A percentile compares a stretch with the other conserved stretches of the same genome.
phyloP scores from a whole-genome alignment of 2,329 filamentous ascomycete species.

The Nannizziopsis arthrosporioides region DNA sequence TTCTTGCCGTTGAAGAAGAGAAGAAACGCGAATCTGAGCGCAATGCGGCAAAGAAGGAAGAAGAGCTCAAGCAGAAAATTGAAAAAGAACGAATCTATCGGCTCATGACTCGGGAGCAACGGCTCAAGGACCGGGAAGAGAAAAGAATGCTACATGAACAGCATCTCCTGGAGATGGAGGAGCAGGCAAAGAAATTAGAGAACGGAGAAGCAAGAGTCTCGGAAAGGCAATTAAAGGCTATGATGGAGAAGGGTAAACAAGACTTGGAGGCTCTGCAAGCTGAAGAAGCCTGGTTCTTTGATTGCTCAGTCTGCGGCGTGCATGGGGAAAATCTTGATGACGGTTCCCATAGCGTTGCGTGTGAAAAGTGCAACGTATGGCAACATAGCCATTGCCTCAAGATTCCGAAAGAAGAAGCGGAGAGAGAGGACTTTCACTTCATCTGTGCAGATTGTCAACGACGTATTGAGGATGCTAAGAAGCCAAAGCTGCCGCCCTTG shows the following conservation, averaged over 20 bases:
- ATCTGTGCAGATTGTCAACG: slow-evolving; percentile 67
- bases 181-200: slow-evolving; percentile 54
- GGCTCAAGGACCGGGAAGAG: slow-evolving; percentile 72
- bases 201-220: slow-evolving; percentile 53
- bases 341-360: slow-evolving; percentile 84
- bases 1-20: slow-evolving; percentile 59
- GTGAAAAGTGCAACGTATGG: slow-evolving; percentile 90
- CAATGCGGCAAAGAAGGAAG: slow-evolving; percentile 47
- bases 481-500: slow-evolving; percentile 50
- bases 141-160: slow-evolving; percentile 76
- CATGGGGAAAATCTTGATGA: slow-evolving; percentile 84
- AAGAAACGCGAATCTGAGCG: slow-evolving; percentile 54
- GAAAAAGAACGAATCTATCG: slow-evolving; percentile 68
- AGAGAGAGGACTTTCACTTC: slow-evolving; percentile 77
- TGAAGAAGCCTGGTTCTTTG: slow-evolving; percentile 85
- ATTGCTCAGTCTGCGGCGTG: slow-evolving; percentile 76
- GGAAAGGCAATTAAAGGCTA: slow-evolving; percentile 65
- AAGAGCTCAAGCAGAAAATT: slow-evolving; percentile 49
- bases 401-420: slow-evolving; percentile 66
- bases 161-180: slow-evolving; percentile 66
- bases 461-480: slow-evolving; percentile 50
- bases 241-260: slow-evolving; percentile 68
- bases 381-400: slow-evolving; percentile 89
- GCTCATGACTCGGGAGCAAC: slow-evolving; percentile 71
- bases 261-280: slow-evolving; percentile 61